A percentile compares a stretch with the other conserved stretches of the same genome.
Conservation (phyloP, 441 rosid species). For the Syzygium malaccense region DNA sequence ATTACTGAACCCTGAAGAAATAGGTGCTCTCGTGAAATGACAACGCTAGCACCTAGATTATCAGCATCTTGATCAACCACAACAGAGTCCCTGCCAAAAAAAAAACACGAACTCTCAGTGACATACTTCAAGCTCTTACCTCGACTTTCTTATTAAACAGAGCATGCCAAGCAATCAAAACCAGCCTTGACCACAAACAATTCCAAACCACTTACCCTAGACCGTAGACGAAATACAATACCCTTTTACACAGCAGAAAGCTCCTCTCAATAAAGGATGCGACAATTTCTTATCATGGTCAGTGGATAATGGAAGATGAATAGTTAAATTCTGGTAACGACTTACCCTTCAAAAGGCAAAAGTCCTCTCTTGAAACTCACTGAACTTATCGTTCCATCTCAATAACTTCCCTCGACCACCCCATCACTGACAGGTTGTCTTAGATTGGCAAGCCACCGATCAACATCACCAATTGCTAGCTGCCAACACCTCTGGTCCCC, state of each 20-base stretch:
- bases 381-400: neutral
- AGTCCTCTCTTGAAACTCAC: neutral
- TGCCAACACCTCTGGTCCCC: neutral
- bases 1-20: constrained; percentile 68
- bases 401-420: neutral
- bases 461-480: neutral
- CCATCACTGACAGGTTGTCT: neutral
- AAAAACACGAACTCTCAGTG: constrained; percentile 44
- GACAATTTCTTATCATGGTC: neutral
- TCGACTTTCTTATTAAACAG: constrained; percentile 41
- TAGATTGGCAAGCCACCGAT: neutral
- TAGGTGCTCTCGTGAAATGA: constrained; percentile 75
- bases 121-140: constrained; percentile 22
- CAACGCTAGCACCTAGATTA: constrained; percentile 67
- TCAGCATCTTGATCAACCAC: constrained; percentile 61
- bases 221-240: constrained; percentile 66
- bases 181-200: constrained; percentile 66
- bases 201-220: constrained; percentile 60
- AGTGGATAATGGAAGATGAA: neutral
- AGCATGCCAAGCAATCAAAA: constrained; percentile 46
- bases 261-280: constrained; percentile 65
- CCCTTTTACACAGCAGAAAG: constrained; percentile 47
- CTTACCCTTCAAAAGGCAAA: neutral
- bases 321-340: neutral
- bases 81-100: constrained; percentile 37